Conservation (phyloP, 2,329 filamentous ascomycete species). For the Aquanectria penicillioides region DNA sequence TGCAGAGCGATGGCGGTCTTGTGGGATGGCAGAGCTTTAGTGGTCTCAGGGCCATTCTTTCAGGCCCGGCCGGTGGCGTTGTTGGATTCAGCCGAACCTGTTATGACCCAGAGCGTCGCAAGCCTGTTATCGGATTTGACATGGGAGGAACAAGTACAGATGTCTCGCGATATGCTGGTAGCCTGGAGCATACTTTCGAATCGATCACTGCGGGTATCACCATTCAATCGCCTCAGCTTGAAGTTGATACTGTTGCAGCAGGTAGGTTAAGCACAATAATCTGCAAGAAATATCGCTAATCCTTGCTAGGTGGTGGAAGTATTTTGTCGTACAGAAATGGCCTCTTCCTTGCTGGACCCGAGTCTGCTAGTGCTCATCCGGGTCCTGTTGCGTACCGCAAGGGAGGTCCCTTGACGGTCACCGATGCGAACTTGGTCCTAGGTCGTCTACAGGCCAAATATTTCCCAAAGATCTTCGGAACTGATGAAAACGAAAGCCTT, state of each 20-base stretch:
- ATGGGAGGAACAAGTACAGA: slow-evolving; percentile 78
- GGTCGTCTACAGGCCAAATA: slow-evolving; percentile 69
- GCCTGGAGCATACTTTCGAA: slow-evolving; percentile 66
- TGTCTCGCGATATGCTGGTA: slow-evolving; percentile 71
- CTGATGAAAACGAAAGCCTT: slow-evolving; percentile 68
- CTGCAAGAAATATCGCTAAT: slow-evolving; percentile 39
- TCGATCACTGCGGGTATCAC: slow-evolving; percentile 82
- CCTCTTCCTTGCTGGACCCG: slow-evolving; percentile 77
- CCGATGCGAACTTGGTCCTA: slow-evolving; percentile 76
- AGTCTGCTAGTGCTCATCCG: slow-evolving; percentile 75
- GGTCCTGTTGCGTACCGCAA: slow-evolving; percentile 79
- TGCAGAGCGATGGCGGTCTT: slow-evolving; percentile 65
- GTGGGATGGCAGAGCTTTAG: slow-evolving; percentile 71
- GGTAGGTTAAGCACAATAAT: not conserved
- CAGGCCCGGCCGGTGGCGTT: slow-evolving; percentile 79
- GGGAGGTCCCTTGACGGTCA: slow-evolving; percentile 75
- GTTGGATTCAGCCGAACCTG: slow-evolving; percentile 80
- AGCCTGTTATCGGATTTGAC: slow-evolving; percentile 80
- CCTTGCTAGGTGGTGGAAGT: slow-evolving; percentile 77
- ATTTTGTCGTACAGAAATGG: slow-evolving; percentile 77
- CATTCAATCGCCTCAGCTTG: slow-evolving; percentile 81
- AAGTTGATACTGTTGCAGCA: slow-evolving; percentile 72
- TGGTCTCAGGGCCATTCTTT: slow-evolving; percentile 75
- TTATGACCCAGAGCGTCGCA: slow-evolving; percentile 73
- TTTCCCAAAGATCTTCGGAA: slow-evolving; percentile 78